Evolutionary conservation across 805 yeast genomes (phyloP).

Genomic region (Nakazawaea wickerhamii): DNA sequence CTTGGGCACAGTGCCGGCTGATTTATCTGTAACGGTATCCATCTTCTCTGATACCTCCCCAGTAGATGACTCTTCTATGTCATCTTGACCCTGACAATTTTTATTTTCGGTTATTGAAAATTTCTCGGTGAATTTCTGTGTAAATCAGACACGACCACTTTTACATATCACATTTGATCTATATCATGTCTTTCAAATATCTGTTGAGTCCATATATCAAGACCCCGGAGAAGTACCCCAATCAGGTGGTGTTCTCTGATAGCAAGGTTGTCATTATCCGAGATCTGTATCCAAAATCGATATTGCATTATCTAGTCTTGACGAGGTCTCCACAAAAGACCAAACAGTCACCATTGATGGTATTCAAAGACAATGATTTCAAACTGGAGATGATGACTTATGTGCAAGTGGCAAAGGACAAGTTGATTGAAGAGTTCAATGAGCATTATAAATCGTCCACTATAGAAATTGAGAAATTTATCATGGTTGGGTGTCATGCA

Average conservation of each 20-base stretch:
- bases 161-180: slow-evolving; percentile 6
- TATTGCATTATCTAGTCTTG: slow-evolving; percentile 53
- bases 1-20: not conserved
- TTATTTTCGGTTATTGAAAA: not conserved
- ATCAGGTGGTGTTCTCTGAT: slow-evolving; percentile 41
- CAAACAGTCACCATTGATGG: slow-evolving; percentile 45
- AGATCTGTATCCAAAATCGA: slow-evolving; percentile 62
- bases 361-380: slow-evolving; percentile 32
- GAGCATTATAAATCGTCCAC: slow-evolving; percentile 16
- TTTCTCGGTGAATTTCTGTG: not conserved
- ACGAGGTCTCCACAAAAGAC: slow-evolving; percentile 45
- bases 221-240: slow-evolving; percentile 35
- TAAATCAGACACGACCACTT: not conserved
- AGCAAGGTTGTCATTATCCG: slow-evolving; percentile 47
- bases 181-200: slow-evolving; percentile 40
- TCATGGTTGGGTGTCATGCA: slow-evolving; percentile 62
- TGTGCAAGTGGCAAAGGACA: slow-evolving; percentile 30
- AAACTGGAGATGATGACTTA: slow-evolving; percentile 26
- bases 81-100: too few relatives aligned
- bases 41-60: too few relatives aligned
- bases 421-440: slow-evolving; percentile 16
- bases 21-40: too few relatives aligned
- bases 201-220: slow-evolving; percentile 45
- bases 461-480: slow-evolving; percentile 26
- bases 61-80: too few relatives aligned